Conservation (phyloP, 305 asterid species). For the Solanum hybrid region DNA sequence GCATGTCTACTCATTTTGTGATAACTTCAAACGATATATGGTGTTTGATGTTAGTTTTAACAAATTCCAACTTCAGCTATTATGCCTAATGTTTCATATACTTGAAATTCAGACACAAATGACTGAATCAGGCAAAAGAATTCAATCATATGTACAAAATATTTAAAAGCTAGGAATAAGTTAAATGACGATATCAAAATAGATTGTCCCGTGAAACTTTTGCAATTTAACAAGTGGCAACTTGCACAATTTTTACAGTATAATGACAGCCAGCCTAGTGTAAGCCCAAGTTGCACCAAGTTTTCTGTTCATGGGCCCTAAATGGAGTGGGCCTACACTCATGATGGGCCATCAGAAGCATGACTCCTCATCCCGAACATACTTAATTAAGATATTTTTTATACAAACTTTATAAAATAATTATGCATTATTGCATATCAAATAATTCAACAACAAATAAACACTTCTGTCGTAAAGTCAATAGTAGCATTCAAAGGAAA, state of each 20-base stretch:
- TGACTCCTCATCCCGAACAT: background rate
- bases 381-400: background rate
- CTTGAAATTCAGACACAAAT: background rate
- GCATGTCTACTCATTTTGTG: background rate
- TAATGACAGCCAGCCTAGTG: background rate
- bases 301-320: background rate
- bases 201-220: background rate
- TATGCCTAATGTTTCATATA: too few species aligned
- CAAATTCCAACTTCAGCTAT: background rate
- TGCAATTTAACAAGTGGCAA: background rate
- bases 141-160: background rate
- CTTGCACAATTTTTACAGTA: background rate
- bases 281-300: background rate
- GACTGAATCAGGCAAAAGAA: background rate
- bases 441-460: background rate
- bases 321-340: background rate
- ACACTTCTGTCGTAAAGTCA: background rate
- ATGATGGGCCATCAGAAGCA: background rate
- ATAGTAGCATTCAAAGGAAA: background rate
- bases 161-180: background rate
- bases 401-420: background rate
- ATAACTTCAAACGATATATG: background rate
- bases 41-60: too few species aligned
- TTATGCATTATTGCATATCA: background rate
- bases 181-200: background rate